Evolutionary conservation across 768 basidiomycete genomes (phyloP).

Genomic region (Pholiota microspora): DNA sequence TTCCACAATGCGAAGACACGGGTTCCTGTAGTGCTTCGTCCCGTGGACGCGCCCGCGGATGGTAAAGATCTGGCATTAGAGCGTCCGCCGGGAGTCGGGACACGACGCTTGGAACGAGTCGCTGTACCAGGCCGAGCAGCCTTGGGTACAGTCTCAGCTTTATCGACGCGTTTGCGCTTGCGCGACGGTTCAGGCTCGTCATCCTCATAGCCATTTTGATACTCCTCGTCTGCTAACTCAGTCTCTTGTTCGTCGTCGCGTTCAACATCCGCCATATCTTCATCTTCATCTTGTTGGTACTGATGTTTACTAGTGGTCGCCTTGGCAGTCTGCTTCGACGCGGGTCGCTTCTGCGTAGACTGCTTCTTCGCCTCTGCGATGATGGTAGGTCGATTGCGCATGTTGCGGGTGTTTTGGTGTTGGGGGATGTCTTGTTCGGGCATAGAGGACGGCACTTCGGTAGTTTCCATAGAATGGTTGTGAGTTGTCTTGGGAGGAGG

Average conservation of each 20-base stretch:
- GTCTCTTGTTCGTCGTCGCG: slow-evolving; percentile 33
- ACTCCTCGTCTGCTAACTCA: slow-evolving; percentile 42
- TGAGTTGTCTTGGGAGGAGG: neutral
- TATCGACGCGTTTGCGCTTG: slow-evolving; percentile 43
- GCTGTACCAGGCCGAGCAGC: slow-evolving; percentile 15
- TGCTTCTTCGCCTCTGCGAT: slow-evolving; percentile 7
- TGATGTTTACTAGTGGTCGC: slow-evolving; percentile 10
- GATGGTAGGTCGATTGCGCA: neutral
- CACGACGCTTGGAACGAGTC: slow-evolving; percentile 32
- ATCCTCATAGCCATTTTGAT: slow-evolving; percentile 28
- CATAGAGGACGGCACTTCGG: slow-evolving; percentile 56
- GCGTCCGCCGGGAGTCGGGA: slow-evolving; percentile 20
- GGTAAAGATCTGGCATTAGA: slow-evolving; percentile 36
- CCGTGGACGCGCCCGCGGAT: slow-evolving; percentile 32
- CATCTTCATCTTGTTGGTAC: slow-evolving; percentile 15
- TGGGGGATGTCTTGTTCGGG: slow-evolving; percentile 48
- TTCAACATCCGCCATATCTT: slow-evolving; percentile 26
- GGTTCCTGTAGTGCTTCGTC: slow-evolving; percentile 34
- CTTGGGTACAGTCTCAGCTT: slow-evolving; percentile 20
- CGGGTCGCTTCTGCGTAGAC: neutral
- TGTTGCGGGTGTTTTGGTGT: slow-evolving; percentile 12
- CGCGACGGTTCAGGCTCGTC: slow-evolving; percentile 28
- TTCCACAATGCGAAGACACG: slow-evolving; percentile 74
- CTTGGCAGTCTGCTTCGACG: slow-evolving; percentile 10
- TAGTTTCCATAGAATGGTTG: slow-evolving; percentile 30